Evolutionary conservation across 2,329 filamentous ascomycete species (phyloP), one percentile per base, ranked within the genome.

Genomic region (Fusarium cyanostomum): DNA sequence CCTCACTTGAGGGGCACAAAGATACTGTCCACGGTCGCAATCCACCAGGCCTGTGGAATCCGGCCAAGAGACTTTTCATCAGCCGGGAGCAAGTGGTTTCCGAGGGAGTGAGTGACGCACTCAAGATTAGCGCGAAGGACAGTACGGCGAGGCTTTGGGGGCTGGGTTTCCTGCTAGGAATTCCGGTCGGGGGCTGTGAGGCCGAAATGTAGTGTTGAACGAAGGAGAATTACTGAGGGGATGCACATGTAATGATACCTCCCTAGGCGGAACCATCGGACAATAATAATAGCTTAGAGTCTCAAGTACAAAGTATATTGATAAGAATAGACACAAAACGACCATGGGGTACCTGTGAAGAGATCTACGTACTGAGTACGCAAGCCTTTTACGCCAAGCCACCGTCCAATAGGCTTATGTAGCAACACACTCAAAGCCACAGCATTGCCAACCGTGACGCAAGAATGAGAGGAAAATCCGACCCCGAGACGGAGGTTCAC

Each of bases 41-140:
- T 31, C 49, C 48, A 11, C 28, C 48, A 7, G 49, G 43, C 11
- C 7, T 51, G 18, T 37, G 51, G 34, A 59, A 59, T 31, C 38
- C 43, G 13, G 35, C 64, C 13, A 43, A 41, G 8, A 43, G 52
- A 33, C 30, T 63, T n/a, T 45, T 67, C 21, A 24, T 59, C 24
- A 60, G 53, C 28, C 51, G 55, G 28, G 57, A 50, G 21, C 18
- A 53, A 15, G 27, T 64, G 8, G 11, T 67, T 24, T 55, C 37
- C 5, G 48, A 33, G 9, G 52, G 61, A 1, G 65, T 65, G 10
- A 59, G 33, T 13, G 24, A 56, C 16, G 56, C 59, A 18, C 49
- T 74, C 16, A 59, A 53, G 27, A 64, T 71, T 24, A 64, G 63
- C 2, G 66, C 68, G 5, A 61, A 60, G 5, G 73, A 74, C 56